Evolutionary conservation across 2,329 filamentous ascomycete genomes (phyloP).

Genomic region (Colletotrichum brevisporum): DNA sequence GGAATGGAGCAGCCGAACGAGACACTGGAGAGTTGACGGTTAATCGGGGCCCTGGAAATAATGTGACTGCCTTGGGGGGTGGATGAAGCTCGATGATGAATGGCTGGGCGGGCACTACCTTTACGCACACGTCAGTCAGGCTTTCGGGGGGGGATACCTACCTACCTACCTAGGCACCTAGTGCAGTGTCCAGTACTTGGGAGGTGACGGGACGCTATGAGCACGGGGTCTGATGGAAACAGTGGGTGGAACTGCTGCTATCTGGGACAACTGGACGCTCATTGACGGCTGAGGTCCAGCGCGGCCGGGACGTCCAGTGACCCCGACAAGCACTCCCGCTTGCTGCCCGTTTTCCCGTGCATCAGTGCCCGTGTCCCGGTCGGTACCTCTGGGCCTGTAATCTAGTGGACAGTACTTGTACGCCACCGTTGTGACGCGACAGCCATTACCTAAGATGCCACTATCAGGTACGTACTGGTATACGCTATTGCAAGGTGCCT

Average conservation of each 20-base stretch:
- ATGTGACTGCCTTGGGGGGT: constrained; percentile 41
- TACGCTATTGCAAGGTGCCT: neutral
- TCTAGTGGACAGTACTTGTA: neutral
- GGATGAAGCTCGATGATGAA: constrained; percentile 34
- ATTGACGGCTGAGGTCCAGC: constrained; percentile 25
- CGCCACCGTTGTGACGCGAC: too few relatives aligned
- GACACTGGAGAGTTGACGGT: constrained; percentile 24
- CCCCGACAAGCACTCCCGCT: constrained; percentile 18
- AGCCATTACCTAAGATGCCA: neutral
- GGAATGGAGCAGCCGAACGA: neutral
- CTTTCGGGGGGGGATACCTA: constrained; percentile 2
- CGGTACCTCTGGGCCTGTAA: neutral
- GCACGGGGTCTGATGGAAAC: constrained; percentile 4
- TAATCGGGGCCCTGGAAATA: constrained; percentile 34
- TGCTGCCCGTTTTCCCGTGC: neutral
- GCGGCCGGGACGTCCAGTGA: constrained; percentile 19
- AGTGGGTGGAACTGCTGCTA: neutral
- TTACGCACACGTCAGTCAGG: constrained; percentile 40
- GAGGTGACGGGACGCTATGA: neutral
- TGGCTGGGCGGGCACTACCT: constrained; percentile 29
- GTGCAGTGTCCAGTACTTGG: neutral
- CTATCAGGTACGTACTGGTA: neutral
- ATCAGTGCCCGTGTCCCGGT: neutral
- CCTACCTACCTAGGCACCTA: too few relatives aligned
- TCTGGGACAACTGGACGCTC: neutral